Evolutionary conservation across 805 yeast species (phyloP), one percentile per base, ranked within the genome.

Genomic region (Brettanomyces bruxellensis): DNA sequence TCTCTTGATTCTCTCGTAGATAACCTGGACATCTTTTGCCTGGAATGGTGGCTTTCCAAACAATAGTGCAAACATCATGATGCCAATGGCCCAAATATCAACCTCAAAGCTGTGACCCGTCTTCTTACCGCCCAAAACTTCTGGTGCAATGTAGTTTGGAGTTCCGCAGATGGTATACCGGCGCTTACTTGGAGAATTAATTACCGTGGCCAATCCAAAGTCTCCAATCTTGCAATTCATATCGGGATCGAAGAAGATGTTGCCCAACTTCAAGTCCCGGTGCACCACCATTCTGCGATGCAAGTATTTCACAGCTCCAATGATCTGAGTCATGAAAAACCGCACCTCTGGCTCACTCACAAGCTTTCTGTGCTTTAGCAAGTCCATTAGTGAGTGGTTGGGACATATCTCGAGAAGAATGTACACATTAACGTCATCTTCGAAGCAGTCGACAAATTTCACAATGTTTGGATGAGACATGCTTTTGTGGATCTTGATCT

Each of bases 111-210:
- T 81, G 64, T 93, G 99, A 7, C 98, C 99, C 11, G 79, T 75
- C 45, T 72, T 78, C 57, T 88, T 88, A 28, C 95, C 95, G 38
- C 89, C 86, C 53, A 93, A 73, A 23, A 93, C 95, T 69, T 93
- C 99, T 6, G 99, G 99, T 1, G 99, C 97, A 61, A 93, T 93
- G 64, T 93, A 93, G 67, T 93, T 93, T 49, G 99, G 99, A 24
- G 99, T 93, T 46, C 99, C 99, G 66, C 99, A 93, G 47, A 93
- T 87, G 40, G 99, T 91, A 62, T 83, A 86, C 59, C 91, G 88
- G 53, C 91, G 80, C 44, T 86, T 86, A 48, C 75, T 75, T 30
- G 75, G 71, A 5, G 61, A 47, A 39, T 84, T 85, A 51, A 93
- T 73, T n/a, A 87, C 84, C 1, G 97, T 89, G n/a, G 99, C 99